Evolutionary conservation across 495 filamentous ascomycete species (phyloP), one percentile per base, ranked within the genome.

Genomic region (Aspergillus sclerotiicarbonarius): DNA sequence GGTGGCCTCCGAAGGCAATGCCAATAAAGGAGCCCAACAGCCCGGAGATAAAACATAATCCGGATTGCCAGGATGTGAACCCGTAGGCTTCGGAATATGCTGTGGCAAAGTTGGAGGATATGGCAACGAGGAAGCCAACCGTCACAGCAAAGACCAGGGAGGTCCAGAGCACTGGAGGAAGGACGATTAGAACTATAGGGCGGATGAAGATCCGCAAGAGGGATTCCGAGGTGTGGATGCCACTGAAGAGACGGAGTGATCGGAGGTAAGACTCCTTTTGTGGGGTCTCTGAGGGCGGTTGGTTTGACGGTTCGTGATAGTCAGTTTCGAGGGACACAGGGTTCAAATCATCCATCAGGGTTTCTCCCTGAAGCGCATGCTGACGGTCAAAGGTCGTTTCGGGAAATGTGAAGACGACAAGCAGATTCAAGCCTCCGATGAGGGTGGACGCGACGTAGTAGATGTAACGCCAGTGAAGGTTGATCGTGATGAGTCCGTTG

Each of bases 321-420:
- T 45, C 8, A 9, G 41, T 2, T 15, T 45, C 8, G 3, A 16
- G 2, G 1, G 37, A 2, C 37, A 3, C n/a, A 7, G 37, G 10
- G 12, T 8, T 41, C 37, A 12, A 7, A 12, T 41, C 12, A 13
- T 18, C 20, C n/a, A 12, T 19, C 8, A 8, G 15, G 49, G 33
- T 7, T 25, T 51, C 43, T 8, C 18, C 53, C n/a, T 19, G 21
- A 3, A 31, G 25, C 19, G 29, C 44, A 8, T 15, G 15, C 21
- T 47, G 29, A 20, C 53, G 53, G 59, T 62, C 63, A 68, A 58
- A 82, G 8, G 68, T 69, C 1, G 81, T 84, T 63, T 84, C 82
- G 6, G 82, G 82, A 47, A 83, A 80, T n/a, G 75, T 76, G 51
- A 80, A 75, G 56, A 81, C 62, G 8, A 75, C 74, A 8, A 82